Percentiles rank a stretch among this genome's conserved stretches.
Evolutionary conservation across 352 stramenopile genomes (phyloP).

Genomic region (Nothophytophthora sp.): DNA sequence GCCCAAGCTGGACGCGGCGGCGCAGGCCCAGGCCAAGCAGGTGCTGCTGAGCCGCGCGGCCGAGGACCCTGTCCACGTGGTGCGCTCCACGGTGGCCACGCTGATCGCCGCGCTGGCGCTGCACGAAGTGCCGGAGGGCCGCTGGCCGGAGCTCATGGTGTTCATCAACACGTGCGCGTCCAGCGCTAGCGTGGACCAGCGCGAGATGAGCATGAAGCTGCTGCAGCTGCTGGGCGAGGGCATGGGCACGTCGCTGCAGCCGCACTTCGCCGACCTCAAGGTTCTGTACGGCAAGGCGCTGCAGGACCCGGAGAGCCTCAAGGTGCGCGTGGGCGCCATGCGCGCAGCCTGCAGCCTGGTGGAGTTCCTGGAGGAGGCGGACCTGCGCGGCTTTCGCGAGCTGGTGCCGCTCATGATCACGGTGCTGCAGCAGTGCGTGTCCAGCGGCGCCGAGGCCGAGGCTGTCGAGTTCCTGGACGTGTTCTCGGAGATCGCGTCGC

Average conservation of each 20-base stretch:
- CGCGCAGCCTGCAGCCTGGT: slow-evolving; percentile 76
- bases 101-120: slow-evolving; percentile 85
- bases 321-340: slow-evolving; percentile 84
- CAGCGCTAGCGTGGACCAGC: slow-evolving; percentile 82
- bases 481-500: slow-evolving; percentile 84
- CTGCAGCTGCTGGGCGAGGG: slow-evolving; percentile 93
- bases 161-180: slow-evolving; percentile 92
- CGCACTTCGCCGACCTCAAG: slow-evolving; percentile 85
- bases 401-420: slow-evolving; percentile 84
- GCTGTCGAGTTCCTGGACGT: slow-evolving; percentile 89
- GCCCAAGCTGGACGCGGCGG: slow-evolving; percentile 83
- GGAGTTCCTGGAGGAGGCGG: slow-evolving; percentile 80
- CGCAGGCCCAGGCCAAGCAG: slow-evolving; percentile 85
- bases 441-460: slow-evolving; percentile 71
- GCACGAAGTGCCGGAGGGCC: slow-evolving; percentile 68
- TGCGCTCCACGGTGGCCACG: slow-evolving; percentile 84
- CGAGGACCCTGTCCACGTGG: slow-evolving; percentile 86
- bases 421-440: slow-evolving; percentile 86
- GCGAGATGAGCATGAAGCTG: slow-evolving; percentile 93
- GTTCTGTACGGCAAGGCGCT: slow-evolving; percentile 65
- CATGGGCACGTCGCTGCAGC: slow-evolving; percentile 86
- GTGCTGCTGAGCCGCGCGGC: slow-evolving; percentile 84
- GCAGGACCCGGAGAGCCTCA: slow-evolving; percentile 80
- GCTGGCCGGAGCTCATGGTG: slow-evolving; percentile 94
- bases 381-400: slow-evolving; percentile 69